Base-by-base conservation (phyloP, 192 early-diverging fungal species). In the Podochytrium sp. region DNA sequence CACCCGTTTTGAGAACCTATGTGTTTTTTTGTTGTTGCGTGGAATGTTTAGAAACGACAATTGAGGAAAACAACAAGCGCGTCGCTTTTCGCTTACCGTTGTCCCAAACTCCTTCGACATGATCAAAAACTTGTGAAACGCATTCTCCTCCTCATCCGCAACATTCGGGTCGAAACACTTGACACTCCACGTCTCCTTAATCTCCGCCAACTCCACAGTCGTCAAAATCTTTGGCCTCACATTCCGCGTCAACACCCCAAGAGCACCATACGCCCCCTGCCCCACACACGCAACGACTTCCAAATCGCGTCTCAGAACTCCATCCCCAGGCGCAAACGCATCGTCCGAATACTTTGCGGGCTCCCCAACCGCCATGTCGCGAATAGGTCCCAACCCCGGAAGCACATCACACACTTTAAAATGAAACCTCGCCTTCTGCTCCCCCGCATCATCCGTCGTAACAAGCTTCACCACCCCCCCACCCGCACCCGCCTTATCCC, bases 341-440 rank as follows among this genome's bases (percentile, higher is more conserved):
- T 73, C 75, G 1, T 23, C 65, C 33, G 74, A 76, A 56, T 79
- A 80, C 23, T 25, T 52, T 35, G 73, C 81, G 0, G 87, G 82
- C 56, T 85, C 85, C 20, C 94, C 94, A 32, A 94, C 81, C 7
- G 87, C 90, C 79, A 93, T 86, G 65, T 87, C 91, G 1, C 85
- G 79, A 47, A 96, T 89, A 4, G 95, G 90, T 2, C 95, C 95
- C 0, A 90, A 91, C 65, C 91, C 91, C 18, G 91, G 68, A 0
- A 98, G 75, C 10, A 87, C 86, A 77, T 97, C 95, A 61, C 87
- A 88, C 0, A 96, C 86, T n/a, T 82, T 79, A 65, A 92, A 89
- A 4, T 74, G 79, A 75, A 90, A 89, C 5, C 80, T 37, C 29
- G 47, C 76, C 56, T 69, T 72, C 1, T 76, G 40, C 76, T 80